Evolutionary conservation across 2,329 filamentous ascomycete genomes (phyloP).

Genomic region (Diaporthe aspalathi): DNA sequence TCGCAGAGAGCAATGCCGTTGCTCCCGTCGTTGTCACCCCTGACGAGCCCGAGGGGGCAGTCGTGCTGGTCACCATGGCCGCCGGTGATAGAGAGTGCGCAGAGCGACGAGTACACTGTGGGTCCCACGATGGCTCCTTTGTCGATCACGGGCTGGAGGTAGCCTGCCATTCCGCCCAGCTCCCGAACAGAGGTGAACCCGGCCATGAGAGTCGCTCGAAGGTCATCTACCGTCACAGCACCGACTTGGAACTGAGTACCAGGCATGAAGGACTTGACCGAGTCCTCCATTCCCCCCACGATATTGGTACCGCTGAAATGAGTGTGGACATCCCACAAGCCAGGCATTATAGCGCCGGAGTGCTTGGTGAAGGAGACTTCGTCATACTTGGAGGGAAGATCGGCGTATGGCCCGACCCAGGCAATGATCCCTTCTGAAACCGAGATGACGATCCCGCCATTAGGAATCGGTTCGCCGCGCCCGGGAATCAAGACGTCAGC

Average conservation of each 20-base stretch:
- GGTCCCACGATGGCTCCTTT: constrained; percentile 59
- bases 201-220: constrained; percentile 55
- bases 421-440: constrained; percentile 50
- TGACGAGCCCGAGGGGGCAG: constrained; percentile 50
- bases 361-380: constrained; percentile 48
- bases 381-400: constrained; percentile 49
- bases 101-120: constrained; percentile 60
- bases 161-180: constrained; percentile 58
- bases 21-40: constrained; percentile 48
- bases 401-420: constrained; percentile 50
- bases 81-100: constrained; percentile 58
- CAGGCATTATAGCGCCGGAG: constrained; percentile 58
- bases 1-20: constrained; percentile 53
- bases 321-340: constrained; percentile 64
- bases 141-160: constrained; percentile 55
- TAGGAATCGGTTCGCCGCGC: constrained; percentile 53
- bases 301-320: constrained; percentile 56
- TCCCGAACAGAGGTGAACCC: constrained; percentile 65
- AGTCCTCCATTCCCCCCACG: constrained; percentile 40
- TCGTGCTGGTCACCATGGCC: constrained; percentile 60
- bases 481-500: constrained; percentile 59
- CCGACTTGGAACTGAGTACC: constrained; percentile 49
- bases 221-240: constrained; percentile 54
- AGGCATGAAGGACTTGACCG: constrained; percentile 43
- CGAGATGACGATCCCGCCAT: constrained; percentile 54